A percentile compares a stretch with the other conserved stretches of the same genome.
phyloP scores from a whole-genome alignment of 352 stramenopile genomes.

The Phytophthora pluvialis region DNA sequence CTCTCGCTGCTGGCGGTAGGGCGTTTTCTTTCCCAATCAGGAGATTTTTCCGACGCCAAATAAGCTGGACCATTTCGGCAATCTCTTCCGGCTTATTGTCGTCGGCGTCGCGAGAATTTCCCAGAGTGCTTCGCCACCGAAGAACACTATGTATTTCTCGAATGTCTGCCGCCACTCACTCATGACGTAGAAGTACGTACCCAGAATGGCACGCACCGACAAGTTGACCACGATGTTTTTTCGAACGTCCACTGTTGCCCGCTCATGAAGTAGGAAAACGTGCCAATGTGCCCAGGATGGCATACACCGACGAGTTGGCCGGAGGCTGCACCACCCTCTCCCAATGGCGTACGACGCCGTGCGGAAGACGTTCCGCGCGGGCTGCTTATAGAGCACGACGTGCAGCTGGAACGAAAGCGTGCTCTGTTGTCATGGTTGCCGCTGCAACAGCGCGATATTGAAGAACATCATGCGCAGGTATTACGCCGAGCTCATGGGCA shows the following conservation, averaged over 20 bases:
- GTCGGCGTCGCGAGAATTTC: too few relatives aligned
- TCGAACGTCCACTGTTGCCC: constrained; percentile 64
- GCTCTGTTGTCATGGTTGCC: constrained; percentile 75
- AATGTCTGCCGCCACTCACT: too few relatives aligned
- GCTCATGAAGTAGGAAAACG: constrained; percentile 92
- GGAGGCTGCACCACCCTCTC: constrained; percentile 64
- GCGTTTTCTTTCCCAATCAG: constrained; percentile 25
- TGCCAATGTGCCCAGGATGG: constrained; percentile 67
- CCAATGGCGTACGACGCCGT: constrained; percentile 83
- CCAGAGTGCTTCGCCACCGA: too few relatives aligned
- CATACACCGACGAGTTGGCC: constrained; percentile 69
- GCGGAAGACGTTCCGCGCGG: constrained; percentile 90
- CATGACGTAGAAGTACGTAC: too few relatives aligned
- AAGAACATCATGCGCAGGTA: constrained; percentile 83
- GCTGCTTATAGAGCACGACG: constrained; percentile 93
- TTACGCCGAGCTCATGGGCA: constrained; percentile 54
- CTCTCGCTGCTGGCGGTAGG: constrained; percentile 9
- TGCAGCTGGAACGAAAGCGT: constrained; percentile 75
- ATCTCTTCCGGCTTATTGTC: neutral
- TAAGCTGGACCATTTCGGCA: neutral
- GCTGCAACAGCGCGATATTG: constrained; percentile 70
- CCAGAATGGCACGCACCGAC: too few relatives aligned
- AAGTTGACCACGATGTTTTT: constrained; percentile 81
- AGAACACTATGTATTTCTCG: too few relatives aligned
- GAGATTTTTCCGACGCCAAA: constrained; percentile 2